A percentile compares a stretch with the other conserved stretches of the same genome.
phyloP scores from a whole-genome alignment of 1,284 basidiomycete species.

The Leucocoprinus gongylophorus region DNA sequence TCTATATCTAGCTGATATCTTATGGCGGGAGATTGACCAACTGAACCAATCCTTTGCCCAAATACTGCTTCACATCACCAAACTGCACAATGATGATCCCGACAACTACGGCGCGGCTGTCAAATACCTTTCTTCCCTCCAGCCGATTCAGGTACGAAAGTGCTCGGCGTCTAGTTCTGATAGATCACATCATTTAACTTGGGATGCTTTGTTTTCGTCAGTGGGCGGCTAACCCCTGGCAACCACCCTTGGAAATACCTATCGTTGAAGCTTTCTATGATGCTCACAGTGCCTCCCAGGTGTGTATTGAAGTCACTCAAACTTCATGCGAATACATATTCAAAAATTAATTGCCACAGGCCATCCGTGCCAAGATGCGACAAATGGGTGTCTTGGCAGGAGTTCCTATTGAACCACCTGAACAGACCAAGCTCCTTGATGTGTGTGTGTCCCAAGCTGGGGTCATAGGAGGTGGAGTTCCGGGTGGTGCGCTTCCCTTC shows the following conservation, averaged over 20 bases:
- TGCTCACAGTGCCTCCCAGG: slow-evolving; percentile 53
- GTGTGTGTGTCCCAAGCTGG: slow-evolving; percentile 72
- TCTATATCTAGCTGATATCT: slow-evolving; percentile 42
- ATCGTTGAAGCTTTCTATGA: slow-evolving; percentile 51
- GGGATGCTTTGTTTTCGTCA: slow-evolving; percentile 19
- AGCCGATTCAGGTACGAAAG: slow-evolving; percentile 48
- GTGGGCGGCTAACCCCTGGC: slow-evolving; percentile 54
- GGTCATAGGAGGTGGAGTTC: slow-evolving; percentile 91
- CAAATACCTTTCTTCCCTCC: slow-evolving; percentile 52
- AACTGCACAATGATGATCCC: slow-evolving; percentile 39
- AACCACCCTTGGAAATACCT: slow-evolving; percentile 34
- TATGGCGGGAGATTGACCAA: slow-evolving; percentile 67
- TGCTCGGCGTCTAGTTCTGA: neutral
- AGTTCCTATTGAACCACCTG: slow-evolving; percentile 88
- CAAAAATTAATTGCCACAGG: slow-evolving; percentile 33
- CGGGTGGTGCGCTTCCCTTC: slow-evolving; percentile 62
- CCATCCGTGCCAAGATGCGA: slow-evolving; percentile 78
- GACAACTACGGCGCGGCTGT: slow-evolving; percentile 48
- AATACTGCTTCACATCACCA: slow-evolving; percentile 44
- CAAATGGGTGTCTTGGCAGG: slow-evolving; percentile 75
- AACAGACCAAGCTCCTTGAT: slow-evolving; percentile 87
- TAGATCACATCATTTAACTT: slow-evolving; percentile 4
- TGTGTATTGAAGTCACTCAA: slow-evolving; percentile 14
- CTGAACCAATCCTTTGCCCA: slow-evolving; percentile 53
- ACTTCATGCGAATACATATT: neutral